Conservation (phyloP, 2,329 filamentous ascomycete species). For the Piedraia hortae region DNA sequence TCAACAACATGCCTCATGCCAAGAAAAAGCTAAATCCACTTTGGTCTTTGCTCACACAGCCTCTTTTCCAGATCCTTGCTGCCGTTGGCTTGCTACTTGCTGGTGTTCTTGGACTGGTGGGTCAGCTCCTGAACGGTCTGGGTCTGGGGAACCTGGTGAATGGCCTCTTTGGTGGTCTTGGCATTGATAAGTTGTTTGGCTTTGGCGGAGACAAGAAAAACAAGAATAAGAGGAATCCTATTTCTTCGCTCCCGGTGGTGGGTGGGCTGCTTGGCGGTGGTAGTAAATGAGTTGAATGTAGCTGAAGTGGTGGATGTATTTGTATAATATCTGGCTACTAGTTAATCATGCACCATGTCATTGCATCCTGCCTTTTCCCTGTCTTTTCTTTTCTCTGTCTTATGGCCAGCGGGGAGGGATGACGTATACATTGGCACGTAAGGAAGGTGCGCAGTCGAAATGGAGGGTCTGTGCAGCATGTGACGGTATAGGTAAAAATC, state of each 20-base stretch:
- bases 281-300: slow-evolving; percentile 10
- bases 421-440: too few relatives aligned
- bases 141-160: slow-evolving; percentile 63
- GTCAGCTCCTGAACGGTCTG: slow-evolving; percentile 50
- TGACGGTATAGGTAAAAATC: too few relatives aligned
- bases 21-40: slow-evolving; percentile 88
- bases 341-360: too few relatives aligned
- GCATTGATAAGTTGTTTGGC: slow-evolving; percentile 51
- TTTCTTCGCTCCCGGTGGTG: slow-evolving; percentile 18
- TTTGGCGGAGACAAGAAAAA: slow-evolving; percentile 23
- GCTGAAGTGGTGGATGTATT: too few relatives aligned
- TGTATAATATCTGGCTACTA: too few relatives aligned
- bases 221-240: slow-evolving; percentile 9
- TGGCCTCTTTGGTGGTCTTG: slow-evolving; percentile 47
- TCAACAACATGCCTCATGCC: slow-evolving; percentile 73
- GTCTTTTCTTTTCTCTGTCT: too few relatives aligned
- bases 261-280: slow-evolving; percentile 21
- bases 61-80: slow-evolving; percentile 74
- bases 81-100: slow-evolving; percentile 60
- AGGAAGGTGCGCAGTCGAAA: too few relatives aligned
- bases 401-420: too few relatives aligned
- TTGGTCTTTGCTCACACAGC: slow-evolving; percentile 59
- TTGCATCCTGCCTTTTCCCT: too few relatives aligned
- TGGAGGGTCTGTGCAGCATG: too few relatives aligned
- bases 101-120: slow-evolving; percentile 65